phyloP scores from a whole-genome alignment of 2,329 filamentous ascomycete genomes.

The Sphaerulina populicola region DNA sequence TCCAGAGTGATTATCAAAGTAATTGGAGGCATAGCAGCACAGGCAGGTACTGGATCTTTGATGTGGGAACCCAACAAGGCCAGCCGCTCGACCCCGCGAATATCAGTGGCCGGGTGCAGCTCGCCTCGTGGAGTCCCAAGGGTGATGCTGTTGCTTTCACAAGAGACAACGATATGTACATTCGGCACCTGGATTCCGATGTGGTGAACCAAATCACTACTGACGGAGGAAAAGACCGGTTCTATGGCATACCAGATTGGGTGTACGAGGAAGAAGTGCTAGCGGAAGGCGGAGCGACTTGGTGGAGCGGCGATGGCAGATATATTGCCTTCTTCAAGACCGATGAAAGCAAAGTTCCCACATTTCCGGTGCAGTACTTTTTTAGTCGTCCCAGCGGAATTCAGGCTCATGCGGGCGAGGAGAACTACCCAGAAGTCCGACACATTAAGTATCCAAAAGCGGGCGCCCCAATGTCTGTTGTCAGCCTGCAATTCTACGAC shows the following conservation, averaged over 20 bases:
- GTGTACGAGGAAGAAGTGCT: slow-evolving; percentile 90
- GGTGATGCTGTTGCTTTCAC: slow-evolving; percentile 87
- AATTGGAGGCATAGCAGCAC: slow-evolving; percentile 89
- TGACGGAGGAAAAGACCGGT: slow-evolving; percentile 79
- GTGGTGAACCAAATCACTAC: slow-evolving; percentile 65
- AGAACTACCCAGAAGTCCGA: slow-evolving; percentile 81
- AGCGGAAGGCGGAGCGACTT: slow-evolving; percentile 68
- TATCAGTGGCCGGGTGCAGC: slow-evolving; percentile 60
- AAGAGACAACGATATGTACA: slow-evolving; percentile 77
- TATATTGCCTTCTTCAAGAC: slow-evolving; percentile 88
- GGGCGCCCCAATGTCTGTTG: slow-evolving; percentile 83
- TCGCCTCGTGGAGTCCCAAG: slow-evolving; percentile 81
- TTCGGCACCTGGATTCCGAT: slow-evolving; percentile 58
- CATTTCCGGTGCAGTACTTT: slow-evolving; percentile 91
- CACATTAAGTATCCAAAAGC: slow-evolving; percentile 97
- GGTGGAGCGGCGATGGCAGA: slow-evolving; percentile 89
- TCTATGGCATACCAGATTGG: slow-evolving; percentile 97
- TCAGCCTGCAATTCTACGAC: slow-evolving; percentile 84
- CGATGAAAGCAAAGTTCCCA: slow-evolving; percentile 84
- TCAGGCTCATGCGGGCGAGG: slow-evolving; percentile 59
- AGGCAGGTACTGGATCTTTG: slow-evolving; percentile 82
- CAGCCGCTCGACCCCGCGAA: slow-evolving; percentile 68
- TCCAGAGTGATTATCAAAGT: slow-evolving; percentile 62
- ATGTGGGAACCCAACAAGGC: slow-evolving; percentile 69
- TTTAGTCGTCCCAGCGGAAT: slow-evolving; percentile 74